Percentiles rank a stretch among this genome's conserved stretches.
Conservation (phyloP, 2,329 filamentous ascomycete species). For the Verticillium albo-atrum region DNA sequence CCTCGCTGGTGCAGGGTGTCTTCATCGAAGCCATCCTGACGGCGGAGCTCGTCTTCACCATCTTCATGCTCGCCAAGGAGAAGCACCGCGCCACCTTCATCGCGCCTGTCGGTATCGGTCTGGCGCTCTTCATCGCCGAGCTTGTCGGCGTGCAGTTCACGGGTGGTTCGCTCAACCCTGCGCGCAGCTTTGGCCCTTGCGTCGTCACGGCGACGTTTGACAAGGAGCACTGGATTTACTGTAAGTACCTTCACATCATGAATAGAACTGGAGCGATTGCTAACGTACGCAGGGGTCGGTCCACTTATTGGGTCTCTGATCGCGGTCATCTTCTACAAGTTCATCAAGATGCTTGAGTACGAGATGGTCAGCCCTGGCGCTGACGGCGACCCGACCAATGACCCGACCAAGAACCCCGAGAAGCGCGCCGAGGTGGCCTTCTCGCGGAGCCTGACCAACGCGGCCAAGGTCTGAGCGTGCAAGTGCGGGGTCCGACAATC, state of each 20-base stretch:
- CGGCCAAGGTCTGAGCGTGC: neutral
- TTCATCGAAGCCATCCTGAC: conserved; percentile 46
- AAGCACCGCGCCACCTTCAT: conserved; percentile 43
- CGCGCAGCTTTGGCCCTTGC: conserved; percentile 40
- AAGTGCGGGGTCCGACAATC: no score
- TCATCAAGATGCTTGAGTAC: conserved; percentile 35
- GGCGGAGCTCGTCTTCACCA: conserved; percentile 41
- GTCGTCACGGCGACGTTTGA: conserved; percentile 36
- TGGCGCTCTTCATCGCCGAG: conserved; percentile 40
- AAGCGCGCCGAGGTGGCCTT: conserved; percentile 24
- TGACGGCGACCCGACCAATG: conserved; percentile 37
- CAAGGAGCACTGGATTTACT: conserved; percentile 44
- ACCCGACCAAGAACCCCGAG: conserved; percentile 38
- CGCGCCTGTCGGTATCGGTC: conserved; percentile 42
- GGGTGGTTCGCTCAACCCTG: conserved; percentile 42
- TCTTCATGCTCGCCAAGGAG: conserved; percentile 48
- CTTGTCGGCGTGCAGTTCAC: conserved; percentile 43
- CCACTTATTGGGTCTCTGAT: conserved; percentile 27
- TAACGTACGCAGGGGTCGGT: conserved; percentile 20
- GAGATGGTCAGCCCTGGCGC: conserved; percentile 43
- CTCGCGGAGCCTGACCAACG: conserved; percentile 4
- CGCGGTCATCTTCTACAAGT: conserved; percentile 31
- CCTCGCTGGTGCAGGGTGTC: conserved; percentile 38
- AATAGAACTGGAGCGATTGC: conserved; percentile 1
- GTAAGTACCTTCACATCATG: conserved; percentile 16